Evolutionary conservation across 768 basidiomycete species (phyloP).

Genomic region (Phaeotremella fagi): DNA sequence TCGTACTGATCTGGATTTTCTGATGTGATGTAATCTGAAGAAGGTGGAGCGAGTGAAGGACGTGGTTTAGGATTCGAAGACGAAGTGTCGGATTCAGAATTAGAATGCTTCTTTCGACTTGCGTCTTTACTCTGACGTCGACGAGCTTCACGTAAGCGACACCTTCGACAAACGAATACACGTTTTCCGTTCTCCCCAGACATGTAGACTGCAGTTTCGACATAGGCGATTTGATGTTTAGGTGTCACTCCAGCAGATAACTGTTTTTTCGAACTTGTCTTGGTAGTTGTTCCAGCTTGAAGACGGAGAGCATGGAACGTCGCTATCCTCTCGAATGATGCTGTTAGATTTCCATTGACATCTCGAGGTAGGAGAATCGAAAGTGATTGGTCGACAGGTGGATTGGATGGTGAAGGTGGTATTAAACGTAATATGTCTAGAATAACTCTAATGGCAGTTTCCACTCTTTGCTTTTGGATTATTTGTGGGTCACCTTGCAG

Average conservation of each 20-base stretch:
- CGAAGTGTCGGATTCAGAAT: conserved; percentile 32
- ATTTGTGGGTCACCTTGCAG: conserved; percentile 41
- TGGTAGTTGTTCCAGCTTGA: conserved; percentile 40
- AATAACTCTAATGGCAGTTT: conserved; percentile 42
- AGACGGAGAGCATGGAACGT: conserved; percentile 30
- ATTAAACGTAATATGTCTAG: conserved; percentile 32
- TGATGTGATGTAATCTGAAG: conserved; percentile 30
- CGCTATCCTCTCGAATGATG: conserved; percentile 27
- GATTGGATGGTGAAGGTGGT: conserved; percentile 9
- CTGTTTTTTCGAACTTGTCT: conserved; percentile 38
- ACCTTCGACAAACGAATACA: conserved; percentile 43
- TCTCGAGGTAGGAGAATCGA: conserved; percentile 18
- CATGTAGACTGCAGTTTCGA: conserved; percentile 45
- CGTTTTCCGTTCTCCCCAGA: conserved; percentile 37
- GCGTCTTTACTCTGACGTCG: conserved; percentile 34
- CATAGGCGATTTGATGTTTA: conserved; percentile 20
- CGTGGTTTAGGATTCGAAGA: conserved; percentile 14
- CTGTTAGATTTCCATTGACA: conserved; percentile 13
- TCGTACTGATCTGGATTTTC: conserved; percentile 40
- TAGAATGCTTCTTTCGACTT: conserved; percentile 23
- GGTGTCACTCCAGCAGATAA: conserved; percentile 27
- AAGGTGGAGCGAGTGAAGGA: conserved; percentile 14
- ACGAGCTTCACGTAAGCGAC: conserved; percentile 36
- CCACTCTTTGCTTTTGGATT: conserved; percentile 38
- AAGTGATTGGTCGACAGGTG: conserved; percentile 15